Evolutionary conservation across 192 early-diverging fungal species (phyloP), one percentile per base, ranked within the genome.

Genomic region (Dispira simplex): DNA sequence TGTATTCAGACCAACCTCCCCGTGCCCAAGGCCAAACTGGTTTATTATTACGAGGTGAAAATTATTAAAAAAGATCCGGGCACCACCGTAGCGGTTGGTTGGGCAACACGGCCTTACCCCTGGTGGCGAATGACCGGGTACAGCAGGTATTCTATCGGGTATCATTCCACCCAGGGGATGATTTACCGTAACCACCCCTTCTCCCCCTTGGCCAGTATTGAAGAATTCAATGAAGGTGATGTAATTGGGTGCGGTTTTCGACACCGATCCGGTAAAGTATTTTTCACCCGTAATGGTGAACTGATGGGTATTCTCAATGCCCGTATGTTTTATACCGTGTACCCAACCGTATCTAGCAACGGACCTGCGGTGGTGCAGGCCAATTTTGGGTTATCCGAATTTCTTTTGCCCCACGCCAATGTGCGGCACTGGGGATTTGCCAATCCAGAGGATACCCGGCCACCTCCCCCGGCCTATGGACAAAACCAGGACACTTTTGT

Each of bases 231-330:
- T 39, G 67, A 72, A 58, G 76, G 76, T 3, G 79, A 80, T 63
- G 70, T 76, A 1, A 73, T 80, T 54, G 79, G 79, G 8, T 72
- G 75, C 23, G 79, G 79, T 2, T 80, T 78, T 65, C 70, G 74
- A 53, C 74, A 73, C 65, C 65, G 72, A 51, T 74, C 79, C 9
- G 79, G 79, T 0, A 68, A 71, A 46, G 65, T 80, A 23, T 80
- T 80, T 51, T 78, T 75, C 57, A 80, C 79, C 14, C 64, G 67
- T 46, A 80, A 80, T 63, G 79, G 79, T 32, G 63, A 49, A 12
- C 46, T 64, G 47, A 62, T 62, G 59, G 59, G 59, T 8, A 62
- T 62, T 21, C 59, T 62, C 16, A 62, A 62, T n/a, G 59, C 59
- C 14, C 59, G 59, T 43, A 62, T 62, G 59, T 62, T 62, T n/a